Base-by-base conservation (phyloP, 208 protist genomes). In the Phytomonas serpens region DNA sequence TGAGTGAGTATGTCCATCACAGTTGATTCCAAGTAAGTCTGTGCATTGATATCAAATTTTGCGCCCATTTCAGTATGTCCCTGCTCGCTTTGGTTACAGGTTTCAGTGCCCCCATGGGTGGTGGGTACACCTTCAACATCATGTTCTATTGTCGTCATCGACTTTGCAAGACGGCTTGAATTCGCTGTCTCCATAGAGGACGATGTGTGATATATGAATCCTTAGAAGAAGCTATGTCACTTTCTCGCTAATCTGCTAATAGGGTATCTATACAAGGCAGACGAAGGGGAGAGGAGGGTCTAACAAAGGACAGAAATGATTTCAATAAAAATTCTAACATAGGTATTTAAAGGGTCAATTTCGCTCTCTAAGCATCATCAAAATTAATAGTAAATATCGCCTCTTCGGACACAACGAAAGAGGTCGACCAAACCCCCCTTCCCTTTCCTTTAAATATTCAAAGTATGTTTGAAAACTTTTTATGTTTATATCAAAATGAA, bases 1-100 rank as follows among this genome's bases (percentile, higher is more conserved):
- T 97, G 88, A 2, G 93, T 81, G 13, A 98, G 78, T 4, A 92
- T 69, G 13, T 79, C 87, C 82, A 97, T 89, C 9, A 98, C 91
- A 10, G 89, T 90, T 37, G 74, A 74, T 34, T 97, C 95, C 11
- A 98, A 72, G 75, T 98, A 98, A 14, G 89, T 77, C 65, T 89
- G 84, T 0, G 82, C 76, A 47, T 47, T 47, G 14, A 19, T 47
- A 47, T 47, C 40, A 47, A 47, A 47, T 11, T 10, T 47, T 3
- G 40, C 3, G 40, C 9, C 14, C 40, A 11, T 2, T 11, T 47
- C 14, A 47, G 4, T 47, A 47, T 11, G 4, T 11, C 40, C 40
- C 40, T 47, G 40, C 40, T 47, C 40, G 9, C 40, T 16, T 47
- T 47, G 40, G 9, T 47, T 47, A 47, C 4, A 19, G 40, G 14